Base-by-base conservation (phyloP, 805 yeast species). In the Saccharomycopsis synnaedendra region DNA sequence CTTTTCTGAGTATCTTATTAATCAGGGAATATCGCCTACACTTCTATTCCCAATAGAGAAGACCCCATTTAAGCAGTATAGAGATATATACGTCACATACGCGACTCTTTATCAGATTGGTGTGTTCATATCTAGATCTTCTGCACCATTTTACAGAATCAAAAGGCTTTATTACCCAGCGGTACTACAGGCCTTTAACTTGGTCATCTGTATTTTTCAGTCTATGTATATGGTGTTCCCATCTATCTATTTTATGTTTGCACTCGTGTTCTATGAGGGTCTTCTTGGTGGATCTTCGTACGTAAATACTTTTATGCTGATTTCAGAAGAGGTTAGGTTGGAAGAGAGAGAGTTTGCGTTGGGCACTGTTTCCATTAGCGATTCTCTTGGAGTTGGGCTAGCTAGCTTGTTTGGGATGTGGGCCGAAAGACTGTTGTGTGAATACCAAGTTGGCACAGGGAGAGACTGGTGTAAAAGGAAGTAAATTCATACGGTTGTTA, bases 21-120 rank as follows among this genome's bases (percentile, higher is more conserved):
- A 90, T 60, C 97, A 90, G 62, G 96, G 96, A 0, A 74, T 90
- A 1, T 73, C 95, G 0, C 97, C 97, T 2, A 89, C 97, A 0
- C 65, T 90, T 41, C 65, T 90, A 5, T 90, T 84, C 58, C 89
- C 90, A 0, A 57, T 87, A 3, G 75, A 78, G 1, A 71, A 75
- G 29, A 70, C 82, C 60, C 95, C 95, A 3, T 85, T 88, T 57
- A 58, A 64, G 2, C 65, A 74, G 19, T 86, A 75, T 60, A 72
- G 97, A 53, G 97, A 90, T 57, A 82, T 85, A 3, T 90, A 90
- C 61, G 97, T 90, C 9, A 78, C 87, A 0, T 90, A 90, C 59
- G 94, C 96, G 5, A 82, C 95, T 3, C 62, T 89, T 3, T 90
- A 90, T 57, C 97, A 90, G 61, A 60, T 87, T 3, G 98, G 98